Evolutionary conservation across 2,329 filamentous ascomycete genomes (phyloP).

Genomic region (Botrytis fragariae): DNA sequence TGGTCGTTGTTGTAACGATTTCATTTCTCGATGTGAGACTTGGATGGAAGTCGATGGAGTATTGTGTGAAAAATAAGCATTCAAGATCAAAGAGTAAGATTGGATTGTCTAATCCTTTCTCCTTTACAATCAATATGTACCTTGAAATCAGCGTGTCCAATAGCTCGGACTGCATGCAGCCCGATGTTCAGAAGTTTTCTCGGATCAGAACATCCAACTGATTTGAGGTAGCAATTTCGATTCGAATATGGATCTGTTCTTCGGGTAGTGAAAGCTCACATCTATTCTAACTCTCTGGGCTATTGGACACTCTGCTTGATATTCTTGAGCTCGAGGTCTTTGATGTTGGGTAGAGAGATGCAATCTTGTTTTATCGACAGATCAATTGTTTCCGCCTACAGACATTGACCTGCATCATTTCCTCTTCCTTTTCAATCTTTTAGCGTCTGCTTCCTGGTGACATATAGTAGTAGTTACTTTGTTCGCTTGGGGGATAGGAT

Average conservation of each 20-base stretch:
- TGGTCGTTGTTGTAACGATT: neutral
- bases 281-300: neutral
- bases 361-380: neutral
- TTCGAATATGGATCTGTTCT: neutral
- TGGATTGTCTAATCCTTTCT: neutral
- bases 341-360: neutral
- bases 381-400: neutral
- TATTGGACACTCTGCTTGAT: neutral
- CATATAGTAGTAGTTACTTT: neutral
- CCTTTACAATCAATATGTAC: neutral
- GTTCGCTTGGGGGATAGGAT: neutral
- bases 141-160: neutral
- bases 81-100: neutral
- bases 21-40: neutral
- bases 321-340: neutral
- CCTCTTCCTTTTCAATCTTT: neutral
- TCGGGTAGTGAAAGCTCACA: neutral
- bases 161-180: neutral
- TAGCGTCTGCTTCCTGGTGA: neutral
- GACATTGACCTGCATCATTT: neutral
- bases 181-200: neutral
- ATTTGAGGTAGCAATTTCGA: neutral
- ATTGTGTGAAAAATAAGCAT: neutral
- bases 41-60: neutral
- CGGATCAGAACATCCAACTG: neutral